Base-by-base conservation (phyloP, 768 basidiomycete species). In the Naematelia encephala region DNA sequence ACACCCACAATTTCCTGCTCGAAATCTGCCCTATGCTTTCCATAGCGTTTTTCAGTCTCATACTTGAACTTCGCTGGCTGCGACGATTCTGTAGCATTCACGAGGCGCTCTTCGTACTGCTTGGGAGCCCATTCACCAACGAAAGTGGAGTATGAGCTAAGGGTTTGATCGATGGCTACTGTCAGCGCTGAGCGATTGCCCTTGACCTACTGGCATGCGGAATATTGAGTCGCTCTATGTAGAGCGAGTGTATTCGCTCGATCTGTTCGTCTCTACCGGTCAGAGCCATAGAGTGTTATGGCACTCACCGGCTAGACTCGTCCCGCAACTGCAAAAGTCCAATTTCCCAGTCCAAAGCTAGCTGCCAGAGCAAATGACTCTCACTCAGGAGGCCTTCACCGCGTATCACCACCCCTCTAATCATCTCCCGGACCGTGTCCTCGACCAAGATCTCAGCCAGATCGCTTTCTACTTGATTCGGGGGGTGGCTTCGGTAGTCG, bases 131-230 rank as follows among this genome's bases (percentile, higher is more conserved):
- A 82, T 55, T 84, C 83, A 0, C 91, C 90, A 14, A 90, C 90
- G 78, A 97, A 96, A 0, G 86, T 83, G 0, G 93, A 96, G 74
- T 94, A 98, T 1, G 84, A 81, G 67, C 90, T 86, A 56, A 86
- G 86, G 0, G 91, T 93, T 13, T 88, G 84, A 42, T 90, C 89
- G 56, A 86, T 82, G 59, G 84, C 90, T 92, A 46, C 5, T 28
- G 34, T 68, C 45, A 69, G 62, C 57, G 5, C 8, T 21, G 4
- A 14, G 16, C 23, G 5, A 39, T 25, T 22, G 28, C 5, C 28
- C 43, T 22, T 26, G 11, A 63, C 68, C 59, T 30, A 68, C 70
- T 53, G 21, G 51, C 8, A 50, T 74, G 69, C 5, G 70, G 69
- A 0, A 48, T 54, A 5, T 46, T 34, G 45, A 76, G 21, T 10